phyloP scores from a whole-genome alignment of 2,329 filamentous ascomycete genomes.

The Myrmaecium sp. region DNA sequence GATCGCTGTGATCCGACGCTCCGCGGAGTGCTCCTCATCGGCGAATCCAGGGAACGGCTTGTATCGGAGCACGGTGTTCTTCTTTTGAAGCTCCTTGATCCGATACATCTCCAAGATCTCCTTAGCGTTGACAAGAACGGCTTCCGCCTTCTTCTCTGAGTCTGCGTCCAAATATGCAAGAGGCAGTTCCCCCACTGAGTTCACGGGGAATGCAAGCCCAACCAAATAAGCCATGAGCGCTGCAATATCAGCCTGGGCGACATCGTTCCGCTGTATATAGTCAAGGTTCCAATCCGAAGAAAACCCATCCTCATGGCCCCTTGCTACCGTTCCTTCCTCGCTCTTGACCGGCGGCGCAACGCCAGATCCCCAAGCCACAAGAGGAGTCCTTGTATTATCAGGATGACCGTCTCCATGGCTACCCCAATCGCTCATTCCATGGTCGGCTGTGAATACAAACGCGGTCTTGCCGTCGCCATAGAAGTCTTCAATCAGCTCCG shows the following conservation, averaged over 20 bases:
- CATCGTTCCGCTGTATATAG: slow-evolving; percentile 70
- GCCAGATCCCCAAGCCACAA: slow-evolving; percentile 87
- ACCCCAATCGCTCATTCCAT: slow-evolving; percentile 99
- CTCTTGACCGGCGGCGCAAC: slow-evolving; percentile 54
- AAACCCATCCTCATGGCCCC: slow-evolving; percentile 74
- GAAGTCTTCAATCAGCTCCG: slow-evolving; percentile 66
- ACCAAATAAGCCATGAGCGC: slow-evolving; percentile 88
- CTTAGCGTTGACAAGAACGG: slow-evolving; percentile 66
- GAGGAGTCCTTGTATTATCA: slow-evolving; percentile 85
- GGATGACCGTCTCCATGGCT: slow-evolving; percentile 96
- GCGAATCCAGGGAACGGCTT: slow-evolving; percentile 57
- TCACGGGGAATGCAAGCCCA: slow-evolving; percentile 80
- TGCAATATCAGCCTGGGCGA: slow-evolving; percentile 84
- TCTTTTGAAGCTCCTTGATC: slow-evolving; percentile 81
- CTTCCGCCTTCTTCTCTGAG: slow-evolving; percentile 63
- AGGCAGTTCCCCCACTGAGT: slow-evolving; percentile 87
- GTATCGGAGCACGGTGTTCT: slow-evolving; percentile 57
- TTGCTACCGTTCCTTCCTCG: slow-evolving; percentile 39
- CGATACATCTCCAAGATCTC: slow-evolving; percentile 90
- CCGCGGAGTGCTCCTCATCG: slow-evolving; percentile 42
- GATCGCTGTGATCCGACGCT: slow-evolving; percentile 52
- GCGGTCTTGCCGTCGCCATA: slow-evolving; percentile 72
- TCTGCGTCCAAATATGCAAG: slow-evolving; percentile 61
- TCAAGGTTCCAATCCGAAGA: slow-evolving; percentile 80
- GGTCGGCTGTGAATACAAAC: slow-evolving; percentile 93